Percentiles rank a stretch among this genome's conserved stretches.
These are phyloP conservation scores for Anaeromyces robustus DNA, from an alignment of 192 early-diverging fungal genomes.

Conservation along the genomic window DNA sequence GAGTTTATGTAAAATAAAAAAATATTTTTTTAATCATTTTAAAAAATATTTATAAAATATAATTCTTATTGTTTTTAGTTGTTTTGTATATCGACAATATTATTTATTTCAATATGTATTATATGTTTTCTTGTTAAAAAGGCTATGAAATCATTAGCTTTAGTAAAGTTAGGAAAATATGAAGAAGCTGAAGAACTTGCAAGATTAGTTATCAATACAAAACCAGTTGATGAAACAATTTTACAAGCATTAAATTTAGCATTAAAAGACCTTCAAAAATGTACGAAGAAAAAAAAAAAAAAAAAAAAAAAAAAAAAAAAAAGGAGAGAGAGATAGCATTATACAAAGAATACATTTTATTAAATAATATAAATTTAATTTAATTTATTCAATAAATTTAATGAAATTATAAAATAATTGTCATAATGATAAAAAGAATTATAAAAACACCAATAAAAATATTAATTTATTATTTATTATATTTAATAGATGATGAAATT, in stretches of 20 bases:
- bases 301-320: background rate
- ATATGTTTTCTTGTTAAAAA: conserved; percentile 6
- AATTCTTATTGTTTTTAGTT: background rate
- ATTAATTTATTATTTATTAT: background rate
- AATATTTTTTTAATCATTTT: background rate
- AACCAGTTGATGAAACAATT: conserved; percentile 39
- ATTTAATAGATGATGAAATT: conserved; percentile 39
- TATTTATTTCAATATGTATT: background rate
- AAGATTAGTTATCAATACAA: conserved; percentile 36
- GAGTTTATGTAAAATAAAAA: conserved; percentile 34
- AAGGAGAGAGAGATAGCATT: too few species aligned
- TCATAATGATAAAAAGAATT: background rate
- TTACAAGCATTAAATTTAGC: conserved; percentile 45
- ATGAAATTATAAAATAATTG: too few species aligned
- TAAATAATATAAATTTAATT: too few species aligned
- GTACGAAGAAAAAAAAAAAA: conserved; percentile 12
- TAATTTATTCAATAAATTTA: too few species aligned
- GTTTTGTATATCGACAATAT: background rate
- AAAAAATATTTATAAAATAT: background rate
- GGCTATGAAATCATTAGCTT: conserved; percentile 57
- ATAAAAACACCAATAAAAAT: too few species aligned
- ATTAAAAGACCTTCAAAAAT: conserved; percentile 28
- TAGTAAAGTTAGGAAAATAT: conserved; percentile 38
- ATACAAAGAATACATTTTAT: too few species aligned
- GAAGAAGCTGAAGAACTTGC: conserved; percentile 50